Percentiles rank a stretch among this genome's conserved stretches.
These are phyloP conservation scores for Coemansia guatemalensis DNA, from an alignment of 192 early-diverging fungal genomes.

Conservation along the genomic window DNA sequence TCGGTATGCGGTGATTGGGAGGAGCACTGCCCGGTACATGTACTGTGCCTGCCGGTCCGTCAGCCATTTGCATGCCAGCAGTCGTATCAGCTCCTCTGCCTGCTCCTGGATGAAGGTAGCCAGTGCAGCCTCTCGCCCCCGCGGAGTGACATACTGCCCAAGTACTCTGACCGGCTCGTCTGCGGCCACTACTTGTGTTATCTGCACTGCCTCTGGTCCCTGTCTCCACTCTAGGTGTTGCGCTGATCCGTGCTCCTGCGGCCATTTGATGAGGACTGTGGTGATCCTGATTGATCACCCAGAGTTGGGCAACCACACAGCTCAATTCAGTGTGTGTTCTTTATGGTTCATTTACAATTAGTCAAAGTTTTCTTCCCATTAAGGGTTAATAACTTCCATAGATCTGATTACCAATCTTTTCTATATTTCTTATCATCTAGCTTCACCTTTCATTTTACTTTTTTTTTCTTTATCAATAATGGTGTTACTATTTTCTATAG, in stretches of 20 bases:
- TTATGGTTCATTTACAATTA: no score
- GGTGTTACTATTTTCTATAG: no score
- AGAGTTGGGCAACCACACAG: no score
- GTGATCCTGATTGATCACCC: no score
- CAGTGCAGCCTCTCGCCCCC: background rate
- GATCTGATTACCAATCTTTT: no score
- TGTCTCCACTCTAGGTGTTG: background rate
- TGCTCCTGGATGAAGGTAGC: background rate
- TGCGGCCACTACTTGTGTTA: background rate
- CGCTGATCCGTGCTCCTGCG: background rate
- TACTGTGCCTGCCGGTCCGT: slow-evolving; percentile 5
- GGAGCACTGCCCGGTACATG: slow-evolving; percentile 1
- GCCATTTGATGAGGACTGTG: background rate
- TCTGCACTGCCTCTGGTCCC: background rate
- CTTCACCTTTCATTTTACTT: no score
- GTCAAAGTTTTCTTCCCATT: no score
- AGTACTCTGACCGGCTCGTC: background rate
- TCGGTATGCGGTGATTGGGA: slow-evolving; percentile 1
- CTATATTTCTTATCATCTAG: no score
- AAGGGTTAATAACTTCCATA: no score
- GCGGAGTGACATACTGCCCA: slow-evolving; percentile 1
- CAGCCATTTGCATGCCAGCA: background rate
- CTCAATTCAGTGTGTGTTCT: no score
- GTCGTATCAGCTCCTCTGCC: background rate
- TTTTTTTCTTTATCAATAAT: no score